These are phyloP conservation scores for Tolypocladium pustulatum DNA, from an alignment of 2,329 filamentous ascomycete genomes.

Conservation along the genomic window DNA sequence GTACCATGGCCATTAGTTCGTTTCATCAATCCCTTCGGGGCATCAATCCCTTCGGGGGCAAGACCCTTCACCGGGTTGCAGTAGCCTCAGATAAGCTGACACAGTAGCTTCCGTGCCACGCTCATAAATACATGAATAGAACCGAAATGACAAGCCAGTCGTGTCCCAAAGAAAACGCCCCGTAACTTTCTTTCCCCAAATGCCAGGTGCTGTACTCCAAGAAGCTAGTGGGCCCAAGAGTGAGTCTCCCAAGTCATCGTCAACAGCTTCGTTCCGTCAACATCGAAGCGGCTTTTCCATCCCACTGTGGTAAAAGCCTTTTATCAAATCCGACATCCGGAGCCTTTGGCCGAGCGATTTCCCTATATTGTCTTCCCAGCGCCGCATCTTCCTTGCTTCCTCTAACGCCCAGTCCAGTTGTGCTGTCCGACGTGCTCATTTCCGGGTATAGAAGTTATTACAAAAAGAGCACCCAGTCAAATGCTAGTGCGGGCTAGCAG, in stretches of 20 bases:
- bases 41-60: neutral
- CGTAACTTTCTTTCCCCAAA: neutral
- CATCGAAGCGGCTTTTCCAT: neutral
- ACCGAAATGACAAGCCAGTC: neutral
- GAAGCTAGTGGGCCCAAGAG: neutral
- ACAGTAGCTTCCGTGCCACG: neutral
- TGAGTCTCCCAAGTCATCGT: neutral
- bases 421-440: neutral
- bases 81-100: neutral
- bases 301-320: neutral
- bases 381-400: neutral
- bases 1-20: neutral
- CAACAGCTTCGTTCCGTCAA: neutral
- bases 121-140: constrained; percentile 1
- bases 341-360: neutral
- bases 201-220: neutral
- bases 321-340: neutral
- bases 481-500: neutral
- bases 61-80: neutral
- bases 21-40: neutral
- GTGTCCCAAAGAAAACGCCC: neutral
- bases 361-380: neutral
- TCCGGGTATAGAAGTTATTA: neutral
- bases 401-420: neutral
- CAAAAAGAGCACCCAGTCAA: neutral